phyloP scores from a whole-genome alignment of 1,284 basidiomycete genomes.

The Xerocomus amazonicus region DNA sequence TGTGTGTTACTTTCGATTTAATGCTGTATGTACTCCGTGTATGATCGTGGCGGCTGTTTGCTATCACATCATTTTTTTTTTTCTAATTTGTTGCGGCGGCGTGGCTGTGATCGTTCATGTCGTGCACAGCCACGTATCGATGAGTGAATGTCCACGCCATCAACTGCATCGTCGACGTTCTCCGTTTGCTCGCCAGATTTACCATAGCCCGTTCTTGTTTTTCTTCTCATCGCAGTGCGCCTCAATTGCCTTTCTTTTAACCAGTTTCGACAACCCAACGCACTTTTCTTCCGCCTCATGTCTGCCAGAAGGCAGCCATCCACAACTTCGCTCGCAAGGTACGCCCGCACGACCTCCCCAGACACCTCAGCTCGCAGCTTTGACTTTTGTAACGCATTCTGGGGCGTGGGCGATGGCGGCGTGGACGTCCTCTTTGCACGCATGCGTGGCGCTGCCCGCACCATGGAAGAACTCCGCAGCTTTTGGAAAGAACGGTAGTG shows the following conservation, averaged over 20 bases:
- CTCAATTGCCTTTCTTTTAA: conserved; percentile 17
- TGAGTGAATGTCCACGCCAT: background rate
- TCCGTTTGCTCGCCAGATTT: background rate
- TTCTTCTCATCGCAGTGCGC: conserved; percentile 12
- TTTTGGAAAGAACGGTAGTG: conserved; percentile 88
- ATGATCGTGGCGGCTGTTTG: background rate
- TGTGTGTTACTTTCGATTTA: background rate
- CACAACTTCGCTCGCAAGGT: conserved; percentile 69
- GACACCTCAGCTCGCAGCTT: conserved; percentile 46
- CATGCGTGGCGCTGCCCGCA: conserved; percentile 81
- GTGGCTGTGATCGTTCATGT: background rate
- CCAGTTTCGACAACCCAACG: conserved; percentile 13
- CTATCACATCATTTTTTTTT: background rate
- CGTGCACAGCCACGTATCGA: background rate
- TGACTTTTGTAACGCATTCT: conserved; percentile 97
- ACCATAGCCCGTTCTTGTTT: background rate
- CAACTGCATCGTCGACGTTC: background rate
- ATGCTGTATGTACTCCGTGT: background rate
- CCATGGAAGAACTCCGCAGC: conserved; percentile 81
- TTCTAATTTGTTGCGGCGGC: background rate
- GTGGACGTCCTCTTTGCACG: conserved; percentile 88
- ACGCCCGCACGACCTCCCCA: conserved; percentile 53
- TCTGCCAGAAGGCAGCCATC: conserved; percentile 68
- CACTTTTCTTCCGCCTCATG: conserved; percentile 36
- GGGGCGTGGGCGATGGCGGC: conserved; percentile 83